Evolutionary conservation across 805 yeast species (phyloP), one percentile per base, ranked within the genome.

Genomic region (Wickerhamomyces chaumierensis): DNA sequence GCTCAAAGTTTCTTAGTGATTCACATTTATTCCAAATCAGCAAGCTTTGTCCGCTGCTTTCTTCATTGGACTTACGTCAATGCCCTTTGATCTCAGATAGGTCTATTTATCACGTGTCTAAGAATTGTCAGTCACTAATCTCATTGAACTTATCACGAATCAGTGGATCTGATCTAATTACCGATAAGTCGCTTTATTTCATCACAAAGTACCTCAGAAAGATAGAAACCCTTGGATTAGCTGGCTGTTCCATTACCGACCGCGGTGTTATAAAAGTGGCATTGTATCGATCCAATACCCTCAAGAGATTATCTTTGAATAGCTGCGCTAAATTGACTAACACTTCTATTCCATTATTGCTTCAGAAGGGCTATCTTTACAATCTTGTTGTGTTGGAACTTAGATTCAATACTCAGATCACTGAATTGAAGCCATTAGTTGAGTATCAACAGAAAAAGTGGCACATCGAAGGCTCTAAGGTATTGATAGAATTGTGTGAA

Each of bases 181-280:
- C 94, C 1, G 90, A 84, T 62, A 64, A 71, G 29, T 75, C 92
- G 6, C 56, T 87, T 19, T 61, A 71, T 13, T 68, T 70, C 13
- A 59, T 87, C 20, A 9, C 63, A 65, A 28, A 71, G 72, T 48
- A 45, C 35, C n/a, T 25, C 5, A 78, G 53, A 56, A 18, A 55
- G 61, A 17, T 65, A 80, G 35, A 68, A 34, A 86, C 96, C 0
- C 62, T 88, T 34, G 96, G 96, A 0, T 62, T 86, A 17, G 95
- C 96, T 0, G 97, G 97, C 6, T 85, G 95, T 56, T 66, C 72
- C 34, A 70, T 88, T 16, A 74, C 83, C 7, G 95, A 88, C 60
- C 67, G 75, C 33, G 68, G 83, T 4, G 62, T 88, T 14, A 85
- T 95, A 94, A 88, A 81, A 49, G 59, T 88, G 27, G 86, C 87